Conservation (phyloP, 495 filamentous ascomycete species). For the Choiromyces venosus region DNA sequence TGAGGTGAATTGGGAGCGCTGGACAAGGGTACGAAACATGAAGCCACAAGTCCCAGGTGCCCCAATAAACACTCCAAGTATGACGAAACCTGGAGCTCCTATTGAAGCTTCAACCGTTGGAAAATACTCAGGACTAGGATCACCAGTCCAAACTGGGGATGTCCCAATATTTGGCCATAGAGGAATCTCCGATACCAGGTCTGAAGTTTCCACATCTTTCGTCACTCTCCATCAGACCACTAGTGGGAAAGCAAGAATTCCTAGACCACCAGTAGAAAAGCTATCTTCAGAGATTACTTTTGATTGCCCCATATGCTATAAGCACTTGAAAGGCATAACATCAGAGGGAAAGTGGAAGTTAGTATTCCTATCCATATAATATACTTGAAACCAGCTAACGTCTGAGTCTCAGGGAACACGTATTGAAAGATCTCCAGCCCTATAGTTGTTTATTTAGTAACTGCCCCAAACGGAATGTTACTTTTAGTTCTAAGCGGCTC, state of each 20-base stretch:
- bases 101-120: too few species aligned
- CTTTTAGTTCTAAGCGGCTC: neutral
- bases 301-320: slow-evolving; percentile 9
- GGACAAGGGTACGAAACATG: slow-evolving; percentile 4
- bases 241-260: slow-evolving; percentile 2
- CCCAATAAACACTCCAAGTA: too few species aligned
- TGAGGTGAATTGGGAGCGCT: slow-evolving; percentile 14
- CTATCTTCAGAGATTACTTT: neutral
- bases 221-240: neutral
- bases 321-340: neutral
- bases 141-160: neutral
- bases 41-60: neutral
- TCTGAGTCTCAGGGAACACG: slow-evolving; percentile 9
- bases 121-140: neutral
- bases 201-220: slow-evolving; percentile 3
- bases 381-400: neutral
- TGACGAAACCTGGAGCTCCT: neutral
- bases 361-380: neutral
- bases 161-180: neutral
- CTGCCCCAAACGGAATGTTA: slow-evolving; percentile 11
- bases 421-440: slow-evolving; percentile 13
- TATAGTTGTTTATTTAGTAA: slow-evolving; percentile 19
- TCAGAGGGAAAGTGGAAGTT: slow-evolving; percentile 12
- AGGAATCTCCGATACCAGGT: neutral
- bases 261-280: slow-evolving; percentile 2